These are phyloP conservation scores for Fusarium foetens DNA, from an alignment of 2,329 filamentous ascomycete species.

Conservation along the genomic window DNA sequence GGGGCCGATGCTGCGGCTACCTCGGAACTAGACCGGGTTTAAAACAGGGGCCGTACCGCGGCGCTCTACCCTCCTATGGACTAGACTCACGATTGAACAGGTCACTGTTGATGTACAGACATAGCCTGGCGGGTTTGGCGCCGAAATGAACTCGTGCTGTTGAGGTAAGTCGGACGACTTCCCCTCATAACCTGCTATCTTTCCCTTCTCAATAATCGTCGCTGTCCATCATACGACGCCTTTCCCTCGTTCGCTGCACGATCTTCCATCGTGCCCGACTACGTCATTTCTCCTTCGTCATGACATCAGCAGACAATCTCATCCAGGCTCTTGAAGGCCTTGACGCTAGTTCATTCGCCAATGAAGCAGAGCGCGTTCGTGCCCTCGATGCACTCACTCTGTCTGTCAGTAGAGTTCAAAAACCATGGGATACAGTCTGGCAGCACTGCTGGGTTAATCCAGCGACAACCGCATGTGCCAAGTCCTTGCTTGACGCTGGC, in stretches of 20 bases:
- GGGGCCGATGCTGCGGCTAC: rapidly evolving
- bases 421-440: slow-evolving; percentile 53
- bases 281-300: slow-evolving; percentile 3
- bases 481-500: slow-evolving; percentile 52
- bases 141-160: background rate
- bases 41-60: background rate
- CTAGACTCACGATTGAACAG: background rate
- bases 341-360: slow-evolving; percentile 44
- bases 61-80: background rate
- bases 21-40: background rate
- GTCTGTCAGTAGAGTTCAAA: slow-evolving; percentile 48
- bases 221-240: background rate
- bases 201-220: background rate
- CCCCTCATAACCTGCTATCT: rapidly evolving
- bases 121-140: background rate
- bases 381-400: slow-evolving; percentile 47
- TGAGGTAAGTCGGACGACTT: background rate
- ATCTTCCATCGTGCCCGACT: background rate
- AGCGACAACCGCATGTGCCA: slow-evolving; percentile 49
- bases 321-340: slow-evolving; percentile 43
- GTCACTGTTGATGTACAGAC: background rate
- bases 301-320: slow-evolving; percentile 43
- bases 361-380: slow-evolving; percentile 48
- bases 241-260: too few species aligned
- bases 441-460: slow-evolving; percentile 51